Evolutionary conservation across 2,329 filamentous ascomycete genomes (phyloP).

Genomic region (Aspergillus proliferans): DNA sequence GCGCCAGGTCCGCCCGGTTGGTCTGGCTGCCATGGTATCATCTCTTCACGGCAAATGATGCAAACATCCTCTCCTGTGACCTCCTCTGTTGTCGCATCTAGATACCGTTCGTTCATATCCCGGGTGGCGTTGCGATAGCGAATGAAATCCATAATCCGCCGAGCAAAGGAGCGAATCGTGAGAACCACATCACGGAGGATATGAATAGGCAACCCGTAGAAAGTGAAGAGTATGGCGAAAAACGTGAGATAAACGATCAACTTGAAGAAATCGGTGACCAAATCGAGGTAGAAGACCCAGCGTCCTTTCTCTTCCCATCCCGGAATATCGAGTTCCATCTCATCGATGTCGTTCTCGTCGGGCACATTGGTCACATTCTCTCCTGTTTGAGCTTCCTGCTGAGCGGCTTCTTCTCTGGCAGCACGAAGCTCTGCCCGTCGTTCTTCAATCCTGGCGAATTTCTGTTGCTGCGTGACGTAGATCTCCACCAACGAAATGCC

Average conservation of each 20-base stretch:
- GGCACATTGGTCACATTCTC: conserved; percentile 45
- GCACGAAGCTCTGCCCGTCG: conserved; percentile 61
- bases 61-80: conserved; percentile 83
- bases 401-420: conserved; percentile 44
- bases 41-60: conserved; percentile 95
- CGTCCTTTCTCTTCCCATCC: conserved; percentile 96
- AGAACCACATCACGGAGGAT: conserved; percentile 94
- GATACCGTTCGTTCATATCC: conserved; percentile 87
- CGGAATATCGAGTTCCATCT: conserved; percentile 89
- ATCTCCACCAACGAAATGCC: conserved; percentile 71
- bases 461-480: conserved; percentile 68
- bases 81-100: conserved; percentile 83
- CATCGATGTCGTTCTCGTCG: conserved; percentile 71
- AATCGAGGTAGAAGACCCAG: conserved; percentile 82
- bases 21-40: conserved; percentile 67
- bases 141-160: conserved; percentile 79
- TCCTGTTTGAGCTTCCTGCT: conserved; percentile 31
- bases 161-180: conserved; percentile 84
- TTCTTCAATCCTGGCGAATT: conserved; percentile 60
- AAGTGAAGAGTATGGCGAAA: conserved; percentile 85
- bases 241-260: conserved; percentile 83
- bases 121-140: conserved; percentile 85
- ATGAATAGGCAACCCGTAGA: conserved; percentile 93
- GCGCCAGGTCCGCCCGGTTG: conserved; percentile 31
- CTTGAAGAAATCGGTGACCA: conserved; percentile 84